Conservation (phyloP, 768 basidiomycete species). For the Kwoniella heveanensis region DNA sequence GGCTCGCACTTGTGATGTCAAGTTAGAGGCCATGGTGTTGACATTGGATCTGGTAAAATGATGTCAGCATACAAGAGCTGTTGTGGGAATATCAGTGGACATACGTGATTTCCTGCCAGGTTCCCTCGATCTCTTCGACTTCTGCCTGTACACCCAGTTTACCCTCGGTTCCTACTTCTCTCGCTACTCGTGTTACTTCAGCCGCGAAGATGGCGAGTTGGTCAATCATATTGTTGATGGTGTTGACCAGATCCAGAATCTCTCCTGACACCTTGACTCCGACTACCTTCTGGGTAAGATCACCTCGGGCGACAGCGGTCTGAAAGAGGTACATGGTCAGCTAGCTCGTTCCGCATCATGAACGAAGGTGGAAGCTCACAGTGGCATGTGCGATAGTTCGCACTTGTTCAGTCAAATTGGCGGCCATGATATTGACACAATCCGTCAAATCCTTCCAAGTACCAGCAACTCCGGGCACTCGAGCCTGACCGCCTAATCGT, state of each 20-base stretch:
- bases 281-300: constrained; percentile 88
- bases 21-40: constrained; percentile 78
- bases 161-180: constrained; percentile 98
- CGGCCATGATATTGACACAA: constrained; percentile 84
- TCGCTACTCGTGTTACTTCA: constrained; percentile 90
- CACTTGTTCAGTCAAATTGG: constrained; percentile 71
- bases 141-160: constrained; percentile 97
- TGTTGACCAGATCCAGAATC: constrained; percentile 92
- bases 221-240: constrained; percentile 73
- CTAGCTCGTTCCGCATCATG: neutral
- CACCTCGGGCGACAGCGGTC: constrained; percentile 91
- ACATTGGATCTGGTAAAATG: constrained; percentile 73
- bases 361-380: constrained; percentile 58
- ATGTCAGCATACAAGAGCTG: neutral
- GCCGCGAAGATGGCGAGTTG: constrained; percentile 67
- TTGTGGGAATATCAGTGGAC: too few relatives aligned
- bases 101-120: constrained; percentile 98
- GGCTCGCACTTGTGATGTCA: constrained; percentile 70
- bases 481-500: constrained; percentile 52
- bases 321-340: constrained; percentile 37
- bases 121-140: constrained; percentile 93
- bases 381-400: constrained; percentile 91
- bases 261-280: constrained; percentile 93
- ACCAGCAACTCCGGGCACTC: constrained; percentile 54
- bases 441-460: constrained; percentile 55